phyloP scores from a whole-genome alignment of 768 basidiomycete species.

The Coprinopsis sp. region DNA sequence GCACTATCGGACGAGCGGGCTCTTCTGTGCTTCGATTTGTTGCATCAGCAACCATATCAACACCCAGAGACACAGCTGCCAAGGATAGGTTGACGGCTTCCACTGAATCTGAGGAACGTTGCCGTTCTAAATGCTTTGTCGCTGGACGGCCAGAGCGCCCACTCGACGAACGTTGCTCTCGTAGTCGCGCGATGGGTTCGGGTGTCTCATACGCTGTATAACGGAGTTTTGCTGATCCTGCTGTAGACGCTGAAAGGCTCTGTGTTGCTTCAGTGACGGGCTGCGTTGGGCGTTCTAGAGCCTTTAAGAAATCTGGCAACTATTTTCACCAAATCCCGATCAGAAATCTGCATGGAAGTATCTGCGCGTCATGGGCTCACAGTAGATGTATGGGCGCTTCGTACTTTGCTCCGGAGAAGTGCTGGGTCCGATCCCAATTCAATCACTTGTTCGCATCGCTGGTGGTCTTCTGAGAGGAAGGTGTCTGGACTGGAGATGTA shows the following conservation, averaged over 20 bases:
- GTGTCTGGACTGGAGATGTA: not conserved
- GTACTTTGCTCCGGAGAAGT: not conserved
- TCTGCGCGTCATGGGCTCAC: no score
- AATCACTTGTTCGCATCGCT: constrained; percentile 74
- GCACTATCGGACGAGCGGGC: constrained; percentile 4
- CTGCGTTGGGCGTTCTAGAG: constrained; percentile 33
- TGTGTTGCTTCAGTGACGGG: constrained; percentile 13
- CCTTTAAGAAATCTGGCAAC: constrained; percentile 68
- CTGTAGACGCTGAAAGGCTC: constrained; percentile 10
- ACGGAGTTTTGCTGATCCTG: constrained; percentile 43
- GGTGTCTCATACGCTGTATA: constrained; percentile 72
- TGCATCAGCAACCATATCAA: not conserved
- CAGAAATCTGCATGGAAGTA: not conserved
- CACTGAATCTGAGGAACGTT: not conserved
- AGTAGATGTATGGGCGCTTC: not conserved
- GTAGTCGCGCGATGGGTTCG: constrained; percentile 42
- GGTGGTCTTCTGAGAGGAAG: constrained; percentile 4
- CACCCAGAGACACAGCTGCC: constrained; percentile 9
- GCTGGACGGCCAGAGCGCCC: not conserved
- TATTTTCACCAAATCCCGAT: constrained; percentile 19
- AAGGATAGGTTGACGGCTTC: constrained; percentile 4
- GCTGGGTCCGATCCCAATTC: constrained; percentile 28
- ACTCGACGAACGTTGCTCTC: constrained; percentile 25
- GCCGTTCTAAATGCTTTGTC: not conserved
- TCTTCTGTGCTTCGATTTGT: not conserved